Evolutionary conservation across 352 stramenopile species (phyloP), one percentile per base, ranked within the genome.

Genomic region (Globisporangium apiculatum): DNA sequence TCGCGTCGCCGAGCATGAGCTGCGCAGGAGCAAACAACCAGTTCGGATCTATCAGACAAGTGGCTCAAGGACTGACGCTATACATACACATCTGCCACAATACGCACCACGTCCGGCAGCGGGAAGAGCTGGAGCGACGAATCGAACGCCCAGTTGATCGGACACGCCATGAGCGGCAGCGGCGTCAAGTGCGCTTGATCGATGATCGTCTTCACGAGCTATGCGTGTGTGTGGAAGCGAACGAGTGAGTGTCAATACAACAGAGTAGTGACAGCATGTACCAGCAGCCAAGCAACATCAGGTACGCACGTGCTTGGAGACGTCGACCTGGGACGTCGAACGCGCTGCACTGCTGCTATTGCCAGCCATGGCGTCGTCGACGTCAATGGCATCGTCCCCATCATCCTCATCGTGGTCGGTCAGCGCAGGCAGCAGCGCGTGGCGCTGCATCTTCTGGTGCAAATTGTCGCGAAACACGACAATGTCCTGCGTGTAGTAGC

Each of bases 101-200:
- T 45, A 62, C 63, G 35, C 53, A 97, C 63, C 59, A 96, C 86
- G 67, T 98, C 87, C 0, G 95, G 95, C 51, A 93, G 69, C 1
- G 95, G 95, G 67, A 98, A 98, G 14, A 98, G 75, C 54, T 94
- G 82, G 46, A 98, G 64, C 5, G 89, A 79, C 45, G 91, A 82
- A 69, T 98, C 92, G 60, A 94, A 97, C 24, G 93, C 86, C 91
- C 92, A 98, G 65, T 96, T 96, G 60, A 98, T 95, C n/a, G 95
- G 93, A 58, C 79, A 82, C 31, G 78, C 73, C 57, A 91, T 81
- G 12, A 97, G 64, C 40, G 89, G 87, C 41, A 97, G 68, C 7
- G 95, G 95, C 60, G 81, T 95, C 60, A 98, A 70, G 61, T 98
- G 94, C 12, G 86, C 88, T 76, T 98, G 93, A 64, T 97, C 89